phyloP scores from a whole-genome alignment of 345 rosid species.

The Durio zibethinus region DNA sequence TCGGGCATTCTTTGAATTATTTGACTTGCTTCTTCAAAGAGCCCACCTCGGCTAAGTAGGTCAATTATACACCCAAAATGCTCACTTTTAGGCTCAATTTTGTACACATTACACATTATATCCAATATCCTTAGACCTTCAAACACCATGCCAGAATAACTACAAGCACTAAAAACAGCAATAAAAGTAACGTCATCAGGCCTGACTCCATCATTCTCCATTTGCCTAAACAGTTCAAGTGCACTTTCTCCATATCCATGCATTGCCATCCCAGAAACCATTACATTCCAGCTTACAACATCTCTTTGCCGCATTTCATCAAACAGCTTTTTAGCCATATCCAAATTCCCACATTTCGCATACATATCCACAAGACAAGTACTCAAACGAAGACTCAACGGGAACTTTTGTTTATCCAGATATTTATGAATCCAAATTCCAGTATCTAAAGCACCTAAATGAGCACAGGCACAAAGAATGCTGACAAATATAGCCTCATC shows the following conservation, averaged over 20 bases:
- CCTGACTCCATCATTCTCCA: conserved; percentile 30
- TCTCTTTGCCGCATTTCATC: conserved; percentile 33
- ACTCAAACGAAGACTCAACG: conserved; percentile 17
- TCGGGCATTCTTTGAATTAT: conserved; percentile 26
- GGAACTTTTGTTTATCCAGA: conserved; percentile 16
- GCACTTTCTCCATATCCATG: conserved; percentile 33
- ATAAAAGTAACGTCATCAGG: conserved; percentile 37
- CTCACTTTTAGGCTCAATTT: conserved; percentile 30
- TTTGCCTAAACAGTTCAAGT: conserved; percentile 23
- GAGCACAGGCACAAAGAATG: conserved; percentile 35
- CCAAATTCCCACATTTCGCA: conserved; percentile 36
- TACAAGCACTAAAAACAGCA: conserved; percentile 34
- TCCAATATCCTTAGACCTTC: conserved; percentile 32
- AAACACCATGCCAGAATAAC: conserved; percentile 29
- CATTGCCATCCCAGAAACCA: conserved; percentile 41
- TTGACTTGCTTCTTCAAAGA: conserved; percentile 28
- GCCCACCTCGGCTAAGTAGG: conserved; percentile 30
- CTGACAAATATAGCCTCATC: conserved; percentile 37
- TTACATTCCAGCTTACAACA: conserved; percentile 35
- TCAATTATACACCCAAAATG: conserved; percentile 35
- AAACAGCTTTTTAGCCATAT: conserved; percentile 28
- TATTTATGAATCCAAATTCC: conserved; percentile 40
- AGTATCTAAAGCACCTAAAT: conserved; percentile 35
- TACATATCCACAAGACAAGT: conserved; percentile 40
- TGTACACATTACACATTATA: conserved; percentile 28